Conservation (phyloP, 768 basidiomycete genomes). For the Amanita muscaria region DNA sequence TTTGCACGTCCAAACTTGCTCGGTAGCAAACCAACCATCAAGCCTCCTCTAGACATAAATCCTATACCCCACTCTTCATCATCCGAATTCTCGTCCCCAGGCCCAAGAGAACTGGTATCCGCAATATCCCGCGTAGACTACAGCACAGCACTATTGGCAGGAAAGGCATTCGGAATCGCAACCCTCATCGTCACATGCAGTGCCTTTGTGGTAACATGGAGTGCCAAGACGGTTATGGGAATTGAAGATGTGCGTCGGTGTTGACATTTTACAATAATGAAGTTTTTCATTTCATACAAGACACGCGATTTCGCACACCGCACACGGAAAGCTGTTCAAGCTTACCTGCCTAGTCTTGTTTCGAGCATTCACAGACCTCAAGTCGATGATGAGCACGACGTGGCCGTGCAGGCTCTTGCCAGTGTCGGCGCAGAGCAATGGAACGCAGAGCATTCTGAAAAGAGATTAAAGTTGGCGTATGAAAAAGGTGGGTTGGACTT, state of each 20-base stretch:
- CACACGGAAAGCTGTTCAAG: conserved; percentile 43
- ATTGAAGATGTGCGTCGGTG: conserved; percentile 43
- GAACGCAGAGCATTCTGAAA: conserved; percentile 46
- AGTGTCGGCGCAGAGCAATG: conserved; percentile 22
- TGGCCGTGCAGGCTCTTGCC: not conserved
- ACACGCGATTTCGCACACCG: conserved; percentile 49
- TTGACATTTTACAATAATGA: not conserved
- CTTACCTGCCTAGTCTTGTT: conserved; percentile 39
- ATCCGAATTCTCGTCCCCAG: conserved; percentile 21
- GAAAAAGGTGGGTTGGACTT: conserved; percentile 47
- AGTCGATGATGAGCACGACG: conserved; percentile 21
- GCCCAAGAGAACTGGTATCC: conserved; percentile 24
- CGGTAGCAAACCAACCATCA: conserved; percentile 10
- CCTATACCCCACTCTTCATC: not conserved
- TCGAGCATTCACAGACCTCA: conserved; percentile 41
- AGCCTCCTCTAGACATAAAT: not conserved
- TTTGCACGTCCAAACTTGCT: not conserved
- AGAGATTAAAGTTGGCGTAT: conserved; percentile 46
- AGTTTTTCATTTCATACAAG: conserved; percentile 20
- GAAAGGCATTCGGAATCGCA: conserved; percentile 60
- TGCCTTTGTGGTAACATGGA: conserved; percentile 35
- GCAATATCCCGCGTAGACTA: conserved; percentile 31
- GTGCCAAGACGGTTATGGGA: conserved; percentile 43
- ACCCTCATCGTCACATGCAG: conserved; percentile 47
- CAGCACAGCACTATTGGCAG: conserved; percentile 44